phyloP scores from a whole-genome alignment of 2,329 filamentous ascomycete genomes.

The Colletotrichum somersetense region DNA sequence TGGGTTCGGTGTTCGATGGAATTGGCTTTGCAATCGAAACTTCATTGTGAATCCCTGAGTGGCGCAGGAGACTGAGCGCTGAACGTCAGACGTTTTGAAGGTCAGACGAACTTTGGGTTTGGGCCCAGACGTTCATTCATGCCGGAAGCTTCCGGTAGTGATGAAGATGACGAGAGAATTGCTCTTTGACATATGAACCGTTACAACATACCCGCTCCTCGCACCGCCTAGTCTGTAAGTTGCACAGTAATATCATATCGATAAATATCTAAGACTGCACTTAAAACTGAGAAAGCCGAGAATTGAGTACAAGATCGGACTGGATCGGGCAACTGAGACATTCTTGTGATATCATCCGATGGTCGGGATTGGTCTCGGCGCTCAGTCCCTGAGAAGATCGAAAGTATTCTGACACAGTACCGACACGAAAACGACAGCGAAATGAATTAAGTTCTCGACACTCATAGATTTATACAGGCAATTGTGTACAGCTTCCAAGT shows the following conservation, averaged over 20 bases:
- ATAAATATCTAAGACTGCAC: not conserved
- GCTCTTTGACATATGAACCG: too few species aligned
- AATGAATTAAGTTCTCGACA: not conserved
- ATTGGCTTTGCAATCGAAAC: not conserved
- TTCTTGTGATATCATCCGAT: not conserved
- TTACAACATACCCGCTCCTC: not conserved
- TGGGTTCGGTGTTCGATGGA: not conserved
- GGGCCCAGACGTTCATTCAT: constrained; percentile 17
- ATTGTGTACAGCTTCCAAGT: not conserved
- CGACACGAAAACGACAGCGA: not conserved
- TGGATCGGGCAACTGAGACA: not conserved
- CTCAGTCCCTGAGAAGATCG: not conserved
- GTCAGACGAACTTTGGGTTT: not conserved
- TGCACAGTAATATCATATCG: accelerated
- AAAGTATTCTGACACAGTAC: too few species aligned
- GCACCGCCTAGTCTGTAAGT: not conserved
- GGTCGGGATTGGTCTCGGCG: constrained; percentile 11
- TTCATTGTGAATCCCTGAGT: constrained; percentile 8
- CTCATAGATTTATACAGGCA: not conserved
- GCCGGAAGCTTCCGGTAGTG: not conserved
- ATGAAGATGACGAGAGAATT: not conserved
- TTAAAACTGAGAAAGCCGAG: too few species aligned
- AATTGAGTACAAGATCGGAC: too few species aligned
- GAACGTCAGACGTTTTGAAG: not conserved
- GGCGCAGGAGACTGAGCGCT: not conserved